Conservation (phyloP, 2,329 filamentous ascomycete genomes). For the Fusarium domesticum region DNA sequence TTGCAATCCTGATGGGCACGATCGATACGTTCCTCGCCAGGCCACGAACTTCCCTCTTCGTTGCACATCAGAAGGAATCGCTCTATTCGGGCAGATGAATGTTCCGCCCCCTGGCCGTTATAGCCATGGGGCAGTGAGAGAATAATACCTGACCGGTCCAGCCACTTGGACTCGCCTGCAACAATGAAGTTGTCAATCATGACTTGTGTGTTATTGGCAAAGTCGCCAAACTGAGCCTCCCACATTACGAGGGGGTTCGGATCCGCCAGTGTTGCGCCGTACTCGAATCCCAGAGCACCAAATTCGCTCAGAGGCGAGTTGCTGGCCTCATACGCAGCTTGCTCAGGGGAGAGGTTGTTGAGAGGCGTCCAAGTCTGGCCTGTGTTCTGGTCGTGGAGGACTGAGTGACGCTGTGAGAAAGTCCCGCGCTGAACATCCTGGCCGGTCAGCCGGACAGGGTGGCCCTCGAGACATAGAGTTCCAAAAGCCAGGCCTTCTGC, state of each 20-base stretch:
- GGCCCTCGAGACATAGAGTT: slow-evolving; percentile 83
- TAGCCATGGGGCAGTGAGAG: slow-evolving; percentile 97
- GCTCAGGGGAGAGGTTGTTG: slow-evolving; percentile 82
- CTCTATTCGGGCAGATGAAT: slow-evolving; percentile 96
- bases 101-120: slow-evolving; percentile 96
- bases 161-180: slow-evolving; percentile 97
- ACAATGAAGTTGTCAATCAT: slow-evolving; percentile 99
- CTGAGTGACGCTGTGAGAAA: slow-evolving; percentile 95
- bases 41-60: slow-evolving; percentile 89
- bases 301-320: slow-evolving; percentile 83
- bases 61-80: slow-evolving; percentile 96
- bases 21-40: slow-evolving; percentile 89
- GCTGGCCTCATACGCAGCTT: slow-evolving; percentile 92
- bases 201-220: slow-evolving; percentile 98
- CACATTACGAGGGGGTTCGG: slow-evolving; percentile 98
- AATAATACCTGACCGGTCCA: slow-evolving; percentile 94
- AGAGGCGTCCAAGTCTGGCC: slow-evolving; percentile 92
- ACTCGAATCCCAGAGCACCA: slow-evolving; percentile 88
- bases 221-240: slow-evolving; percentile 99
- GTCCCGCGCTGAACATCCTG: slow-evolving; percentile 99
- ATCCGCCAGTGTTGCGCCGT: slow-evolving; percentile 95
- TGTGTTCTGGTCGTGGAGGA: slow-evolving; percentile 95
- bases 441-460: slow-evolving; percentile 95
- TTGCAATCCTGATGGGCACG: slow-evolving; percentile 99
- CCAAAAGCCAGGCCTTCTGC: slow-evolving; percentile 95